Percentiles rank a stretch among this genome's conserved stretches.
These are phyloP conservation scores for Myriosclerotinia scirpicola DNA, from an alignment of 2,329 filamentous ascomycete genomes.

Conservation along the genomic window DNA sequence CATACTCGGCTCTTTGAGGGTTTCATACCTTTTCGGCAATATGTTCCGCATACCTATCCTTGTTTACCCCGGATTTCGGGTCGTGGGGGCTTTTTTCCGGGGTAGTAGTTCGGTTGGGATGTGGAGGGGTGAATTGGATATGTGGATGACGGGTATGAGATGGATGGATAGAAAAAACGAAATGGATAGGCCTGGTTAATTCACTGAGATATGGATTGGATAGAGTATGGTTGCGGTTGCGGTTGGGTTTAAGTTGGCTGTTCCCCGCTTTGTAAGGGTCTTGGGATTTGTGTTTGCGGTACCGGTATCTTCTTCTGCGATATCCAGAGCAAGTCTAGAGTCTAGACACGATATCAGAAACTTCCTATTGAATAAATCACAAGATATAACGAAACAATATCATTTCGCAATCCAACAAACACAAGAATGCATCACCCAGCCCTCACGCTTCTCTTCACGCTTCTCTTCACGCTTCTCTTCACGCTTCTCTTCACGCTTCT, in stretches of 20 bases:
- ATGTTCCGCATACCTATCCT: slow-evolving; percentile 4
- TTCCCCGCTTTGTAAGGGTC: background rate
- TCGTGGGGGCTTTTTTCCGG: background rate
- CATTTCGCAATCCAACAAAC: background rate
- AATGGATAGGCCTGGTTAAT: background rate
- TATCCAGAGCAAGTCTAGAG: background rate
- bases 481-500: no score
- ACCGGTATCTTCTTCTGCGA: background rate
- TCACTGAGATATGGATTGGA: background rate
- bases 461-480: no score
- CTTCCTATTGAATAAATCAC: no score
- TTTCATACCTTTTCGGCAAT: background rate
- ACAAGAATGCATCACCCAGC: background rate
- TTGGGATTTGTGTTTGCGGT: background rate
- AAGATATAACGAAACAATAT: background rate
- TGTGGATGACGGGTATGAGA: background rate
- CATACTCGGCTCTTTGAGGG: background rate
- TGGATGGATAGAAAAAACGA: background rate
- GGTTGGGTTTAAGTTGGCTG: background rate
- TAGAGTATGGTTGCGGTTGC: background rate
- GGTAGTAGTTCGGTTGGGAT: background rate
- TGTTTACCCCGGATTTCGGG: slow-evolving; percentile 15
- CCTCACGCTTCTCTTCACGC: background rate
- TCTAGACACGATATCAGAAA: background rate
- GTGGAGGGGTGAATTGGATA: no score